Base-by-base conservation (phyloP, 305 asterid genomes). In the Fraxinus floribunda region DNA sequence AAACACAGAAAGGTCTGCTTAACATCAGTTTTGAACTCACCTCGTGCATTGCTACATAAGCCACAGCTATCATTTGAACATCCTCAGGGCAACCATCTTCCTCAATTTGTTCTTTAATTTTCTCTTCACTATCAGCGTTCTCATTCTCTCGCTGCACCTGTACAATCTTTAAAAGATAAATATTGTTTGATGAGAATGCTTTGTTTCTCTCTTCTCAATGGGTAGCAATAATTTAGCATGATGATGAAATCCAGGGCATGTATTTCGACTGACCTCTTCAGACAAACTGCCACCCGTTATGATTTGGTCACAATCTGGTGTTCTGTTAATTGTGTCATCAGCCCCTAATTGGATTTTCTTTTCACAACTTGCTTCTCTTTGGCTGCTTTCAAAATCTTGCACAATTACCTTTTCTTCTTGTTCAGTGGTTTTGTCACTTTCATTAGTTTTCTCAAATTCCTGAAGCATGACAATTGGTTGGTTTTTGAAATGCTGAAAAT, bases 141-240 rank as follows among this genome's bases (percentile, higher is more conserved):
- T 82, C 88, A 60, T 24, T 78, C 83, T 87, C 80, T 55, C 20
- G 46, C 76, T 76, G 35, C 78, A 74, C 85, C 88, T 87, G 84
- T 11, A 76, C 76, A 78, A 83, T 82, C 86, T 83, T 49, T 70
- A n/a, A 57, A 85, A 74, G 73, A 44, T 73, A 68, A 84, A 72
- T 30, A 30, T 76, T 26, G 15, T 44, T 75, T 76, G 44, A 85
- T 75, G 77, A 75, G 24, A 74, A 36, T 16, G 39, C 29, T 72
- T 60, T 52, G 5, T 73, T 52, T 60, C 34, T 5, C 7, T 68
- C 32, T 62, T n/a, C 66, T 78, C 34, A 62, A 29, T 72, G 20
- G 71, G 62, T 60, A 18, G 36, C 3, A 38, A 18, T 39, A 41
- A 76, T 66, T 68, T 70, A 44, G 9, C 20, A 18, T 5, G 76